A percentile compares a stretch with the other conserved stretches of the same genome.
Evolutionary conservation across 148 eudicot species (phyloP).

Genomic region (Amaranthus palmeri): DNA sequence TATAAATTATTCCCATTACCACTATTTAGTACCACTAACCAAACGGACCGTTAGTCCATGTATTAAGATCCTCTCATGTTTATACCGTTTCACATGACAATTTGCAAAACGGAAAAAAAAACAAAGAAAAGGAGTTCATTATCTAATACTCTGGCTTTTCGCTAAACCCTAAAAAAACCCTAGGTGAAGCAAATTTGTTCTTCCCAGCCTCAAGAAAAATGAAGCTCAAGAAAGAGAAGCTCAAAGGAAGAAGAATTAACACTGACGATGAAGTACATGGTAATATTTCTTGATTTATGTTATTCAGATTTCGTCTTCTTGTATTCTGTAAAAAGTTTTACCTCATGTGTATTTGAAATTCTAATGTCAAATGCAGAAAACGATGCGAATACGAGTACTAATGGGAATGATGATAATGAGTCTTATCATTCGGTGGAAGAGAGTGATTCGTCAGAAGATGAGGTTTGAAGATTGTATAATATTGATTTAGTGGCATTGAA

Average conservation of each 20-base stretch:
- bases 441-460: slow-evolving; percentile 99
- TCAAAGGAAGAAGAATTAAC: slow-evolving; percentile 12
- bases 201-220: background rate
- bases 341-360: background rate
- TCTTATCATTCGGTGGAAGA: slow-evolving; percentile 55
- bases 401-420: slow-evolving; percentile 43
- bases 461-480: slow-evolving; percentile 38
- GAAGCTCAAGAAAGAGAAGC: slow-evolving; percentile 17
- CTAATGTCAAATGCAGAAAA: slow-evolving; percentile 22
- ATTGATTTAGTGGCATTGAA: background rate
- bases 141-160: background rate
- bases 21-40: no score
- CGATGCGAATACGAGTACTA: slow-evolving; percentile 9
- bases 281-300: slow-evolving; percentile 21
- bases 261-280: slow-evolving; percentile 50
- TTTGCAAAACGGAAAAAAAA: no score
- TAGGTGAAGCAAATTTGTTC: background rate
- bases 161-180: slow-evolving; percentile 21
- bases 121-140: no score
- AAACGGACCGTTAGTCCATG: no score
- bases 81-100: no score
- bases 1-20: no score
- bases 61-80: no score
- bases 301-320: background rate
- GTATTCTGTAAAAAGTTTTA: background rate